phyloP scores from a whole-genome alignment of 2,329 filamentous ascomycete genomes.

The Zasmidium citrigriseum region DNA sequence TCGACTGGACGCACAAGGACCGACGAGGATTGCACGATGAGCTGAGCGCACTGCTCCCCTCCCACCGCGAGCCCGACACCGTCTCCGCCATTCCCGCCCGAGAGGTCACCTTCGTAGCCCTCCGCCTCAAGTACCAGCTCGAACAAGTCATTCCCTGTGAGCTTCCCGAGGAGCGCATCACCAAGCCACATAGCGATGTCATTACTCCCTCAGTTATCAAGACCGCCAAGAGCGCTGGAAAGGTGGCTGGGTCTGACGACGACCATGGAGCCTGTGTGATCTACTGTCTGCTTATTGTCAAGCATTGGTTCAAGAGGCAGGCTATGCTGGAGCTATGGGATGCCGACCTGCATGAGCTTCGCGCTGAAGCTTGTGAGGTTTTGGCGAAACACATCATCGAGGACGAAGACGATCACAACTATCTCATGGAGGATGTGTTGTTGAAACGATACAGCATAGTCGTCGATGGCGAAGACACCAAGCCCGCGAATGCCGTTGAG shows the following conservation, averaged over 20 bases:
- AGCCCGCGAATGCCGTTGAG: conserved; percentile 85
- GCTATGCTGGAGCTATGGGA: conserved; percentile 86
- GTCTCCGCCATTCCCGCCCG: conserved; percentile 70
- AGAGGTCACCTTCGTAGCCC: conserved; percentile 85
- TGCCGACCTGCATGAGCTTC: conserved; percentile 75
- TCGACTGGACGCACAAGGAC: conserved; percentile 38
- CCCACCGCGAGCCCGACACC: conserved; percentile 56
- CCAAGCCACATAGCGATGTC: conserved; percentile 77
- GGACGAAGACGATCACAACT: conserved; percentile 73
- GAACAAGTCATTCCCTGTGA: conserved; percentile 90
- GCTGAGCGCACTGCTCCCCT: conserved; percentile 59
- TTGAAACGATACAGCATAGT: conserved; percentile 87
- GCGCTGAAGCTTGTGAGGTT: conserved; percentile 83
- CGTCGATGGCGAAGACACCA: conserved; percentile 68
- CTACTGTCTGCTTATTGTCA: conserved; percentile 74
- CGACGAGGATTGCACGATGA: conserved; percentile 44
- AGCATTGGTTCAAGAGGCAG: conserved; percentile 78
- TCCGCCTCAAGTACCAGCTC: conserved; percentile 87
- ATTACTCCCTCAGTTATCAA: conserved; percentile 78
- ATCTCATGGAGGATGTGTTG: conserved; percentile 77
- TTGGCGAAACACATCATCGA: conserved; percentile 90
- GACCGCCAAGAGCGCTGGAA: conserved; percentile 78
- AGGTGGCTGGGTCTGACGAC: conserved; percentile 30
- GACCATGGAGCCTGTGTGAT: conserved; percentile 79
- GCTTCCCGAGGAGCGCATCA: conserved; percentile 73